Base-by-base conservation (phyloP, 2,329 filamentous ascomycete genomes). In the Teratosphaeria destructans region DNA sequence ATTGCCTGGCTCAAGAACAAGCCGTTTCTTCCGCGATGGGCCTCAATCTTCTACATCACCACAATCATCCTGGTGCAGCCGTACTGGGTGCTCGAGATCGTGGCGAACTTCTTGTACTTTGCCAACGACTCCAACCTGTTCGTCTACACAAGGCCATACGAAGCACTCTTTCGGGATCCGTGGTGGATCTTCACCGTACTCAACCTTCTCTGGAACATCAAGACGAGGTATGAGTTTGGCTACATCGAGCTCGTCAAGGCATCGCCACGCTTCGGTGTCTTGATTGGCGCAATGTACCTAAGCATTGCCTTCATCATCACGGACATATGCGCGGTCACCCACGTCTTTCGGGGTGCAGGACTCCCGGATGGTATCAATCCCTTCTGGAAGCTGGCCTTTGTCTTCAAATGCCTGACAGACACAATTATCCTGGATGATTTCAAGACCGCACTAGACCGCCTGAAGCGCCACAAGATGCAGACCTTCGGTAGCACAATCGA, bases 341-440 rank as follows among this genome's bases (percentile, higher is more conserved):
- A 68, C 52, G 71, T 70, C 7, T 64, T 73, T 27, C 57, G 62
- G 27, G 63, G 62, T 19, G 55, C 62, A 6, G 64, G 64, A 10
- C 57, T 70, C 8, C 72, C 76, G 0, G 80, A 80, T 7, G 82
- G 82, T n/a, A 81, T 86, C 65, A 84, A 86, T 66, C 84, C 84
- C 0, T 86, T 85, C 69, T 86, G 84, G 84, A 85, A 82, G 77
- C 68, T 85, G 11, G 79, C 81, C 0, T 82, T 85, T 54, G 79
- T 86, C 3, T 86, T 85, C 77, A 87, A 87, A 71, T 87, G 85
- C 62, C 77, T 87, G 54, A 85, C 84, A 23, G 85, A 87, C 67
- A 83, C 81, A 0, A 82, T 87, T 57, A 79, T 87, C 57, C 79
- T 87, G 11, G 85, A 87, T 66, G 85, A 87, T 65, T 87, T 87